Evolutionary conservation across 2,329 filamentous ascomycete genomes (phyloP).

Genomic region (Talaromyces islandicus): DNA sequence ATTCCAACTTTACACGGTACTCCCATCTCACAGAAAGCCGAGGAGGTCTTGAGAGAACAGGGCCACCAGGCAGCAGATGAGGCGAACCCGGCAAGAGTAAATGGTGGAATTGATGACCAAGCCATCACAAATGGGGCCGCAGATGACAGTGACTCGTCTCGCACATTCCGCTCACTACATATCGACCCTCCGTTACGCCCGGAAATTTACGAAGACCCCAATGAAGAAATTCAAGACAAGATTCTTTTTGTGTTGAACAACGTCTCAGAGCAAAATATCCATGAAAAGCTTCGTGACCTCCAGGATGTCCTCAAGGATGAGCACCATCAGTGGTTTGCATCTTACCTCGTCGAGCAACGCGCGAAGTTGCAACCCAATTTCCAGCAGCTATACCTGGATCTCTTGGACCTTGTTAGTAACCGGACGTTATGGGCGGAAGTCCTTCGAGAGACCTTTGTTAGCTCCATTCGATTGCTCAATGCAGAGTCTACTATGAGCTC

Average conservation of each 20-base stretch:
- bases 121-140: constrained; percentile 62
- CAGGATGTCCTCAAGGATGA: constrained; percentile 69
- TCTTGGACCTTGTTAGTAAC: constrained; percentile 77
- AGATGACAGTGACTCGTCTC: constrained; percentile 58
- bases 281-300: constrained; percentile 76
- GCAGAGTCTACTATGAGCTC: constrained; percentile 81
- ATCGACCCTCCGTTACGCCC: constrained; percentile 63
- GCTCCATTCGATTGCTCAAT: constrained; percentile 80
- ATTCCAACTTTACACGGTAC: constrained; percentile 78
- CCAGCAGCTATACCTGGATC: constrained; percentile 83
- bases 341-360: constrained; percentile 88
- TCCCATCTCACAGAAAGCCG: constrained; percentile 74
- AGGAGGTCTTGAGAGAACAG: constrained; percentile 69
- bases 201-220: constrained; percentile 70
- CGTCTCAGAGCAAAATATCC: constrained; percentile 81
- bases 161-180: constrained; percentile 72
- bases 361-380: constrained; percentile 98
- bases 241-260: constrained; percentile 97
- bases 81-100: constrained; percentile 37
- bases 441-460: constrained; percentile 86
- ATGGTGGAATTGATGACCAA: constrained; percentile 39
- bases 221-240: constrained; percentile 80
- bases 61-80: constrained; percentile 54
- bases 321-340: constrained; percentile 94
- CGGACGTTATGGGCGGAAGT: constrained; percentile 78